Conservation (phyloP, 176 grass and related monocot genomes). For the Carex pumila region DNA sequence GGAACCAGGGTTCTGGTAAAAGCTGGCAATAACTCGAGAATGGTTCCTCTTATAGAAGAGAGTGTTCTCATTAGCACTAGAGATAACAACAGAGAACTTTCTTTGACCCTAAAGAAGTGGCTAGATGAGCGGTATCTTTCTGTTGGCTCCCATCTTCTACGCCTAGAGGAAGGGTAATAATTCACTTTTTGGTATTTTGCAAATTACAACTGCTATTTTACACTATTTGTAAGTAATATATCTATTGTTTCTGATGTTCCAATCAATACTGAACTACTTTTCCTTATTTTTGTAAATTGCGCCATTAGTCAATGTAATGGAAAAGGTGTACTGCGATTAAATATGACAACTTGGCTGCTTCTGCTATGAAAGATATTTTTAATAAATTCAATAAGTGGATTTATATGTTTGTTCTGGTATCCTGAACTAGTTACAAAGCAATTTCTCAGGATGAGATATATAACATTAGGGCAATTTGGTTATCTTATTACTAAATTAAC, state of each 20-base stretch:
- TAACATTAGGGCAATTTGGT: background rate
- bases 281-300: background rate
- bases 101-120: conserved; percentile 84
- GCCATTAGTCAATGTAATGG: background rate
- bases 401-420: background rate
- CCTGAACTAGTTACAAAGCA: background rate
- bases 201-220: background rate
- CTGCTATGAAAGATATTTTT: background rate
- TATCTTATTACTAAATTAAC: conserved; percentile 1
- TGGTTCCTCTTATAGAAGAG: conserved; percentile 73
- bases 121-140: conserved; percentile 71
- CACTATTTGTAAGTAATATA: background rate
- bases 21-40: conserved; percentile 57
- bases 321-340: background rate
- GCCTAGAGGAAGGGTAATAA: conserved; percentile 82
- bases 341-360: background rate
- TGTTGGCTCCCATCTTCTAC: conserved; percentile 49
- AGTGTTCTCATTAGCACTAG: conserved; percentile 58
- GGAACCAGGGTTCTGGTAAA: conserved; percentile 69
- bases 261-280: background rate
- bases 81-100: conserved; percentile 56
- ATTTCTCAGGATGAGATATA: background rate
- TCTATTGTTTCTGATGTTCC: background rate
- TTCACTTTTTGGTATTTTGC: background rate
- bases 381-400: background rate